Evolutionary conservation across 2,329 filamentous ascomycete species (phyloP).

Genomic region (Sporothrix luriei): DNA sequence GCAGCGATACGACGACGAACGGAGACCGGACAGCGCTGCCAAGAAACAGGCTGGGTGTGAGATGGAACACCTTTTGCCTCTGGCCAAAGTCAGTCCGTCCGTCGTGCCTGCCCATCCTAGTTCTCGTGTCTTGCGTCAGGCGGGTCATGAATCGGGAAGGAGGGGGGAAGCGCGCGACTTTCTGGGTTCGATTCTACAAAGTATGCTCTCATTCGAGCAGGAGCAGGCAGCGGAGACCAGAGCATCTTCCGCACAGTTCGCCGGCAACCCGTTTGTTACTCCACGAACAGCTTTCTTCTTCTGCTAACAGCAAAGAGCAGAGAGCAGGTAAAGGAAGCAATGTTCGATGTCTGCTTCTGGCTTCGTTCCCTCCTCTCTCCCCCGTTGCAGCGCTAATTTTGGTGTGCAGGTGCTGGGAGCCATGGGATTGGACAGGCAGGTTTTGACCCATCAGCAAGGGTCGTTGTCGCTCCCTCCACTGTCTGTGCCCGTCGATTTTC

Average conservation of each 20-base stretch:
- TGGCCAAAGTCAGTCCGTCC: background rate
- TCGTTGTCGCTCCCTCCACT: background rate
- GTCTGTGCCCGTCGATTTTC: background rate
- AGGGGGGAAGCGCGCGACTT: background rate
- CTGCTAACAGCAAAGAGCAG: no score
- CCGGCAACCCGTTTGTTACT: background rate
- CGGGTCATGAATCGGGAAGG: conserved; percentile 6
- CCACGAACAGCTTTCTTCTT: background rate
- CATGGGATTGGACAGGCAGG: conserved; percentile 32
- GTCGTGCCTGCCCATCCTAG: conserved; percentile 7
- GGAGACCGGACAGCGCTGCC: background rate
- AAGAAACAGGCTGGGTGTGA: conserved; percentile 16
- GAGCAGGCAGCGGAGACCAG: background rate
- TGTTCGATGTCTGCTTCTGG: no score
- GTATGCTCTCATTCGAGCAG: conserved; percentile 8
- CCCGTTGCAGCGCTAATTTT: conserved; percentile 32
- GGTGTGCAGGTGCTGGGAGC: conserved; percentile 34
- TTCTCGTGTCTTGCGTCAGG: conserved; percentile 20
- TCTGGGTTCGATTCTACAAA: background rate
- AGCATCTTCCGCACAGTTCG: background rate
- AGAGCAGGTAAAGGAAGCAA: background rate
- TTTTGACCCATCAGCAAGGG: conserved; percentile 12
- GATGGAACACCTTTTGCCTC: conserved; percentile 16
- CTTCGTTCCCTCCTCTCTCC: conserved; percentile 3
- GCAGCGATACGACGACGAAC: background rate